Conservation (phyloP, 176 grass and related monocot genomes). For the Carex scoparia region DNA sequence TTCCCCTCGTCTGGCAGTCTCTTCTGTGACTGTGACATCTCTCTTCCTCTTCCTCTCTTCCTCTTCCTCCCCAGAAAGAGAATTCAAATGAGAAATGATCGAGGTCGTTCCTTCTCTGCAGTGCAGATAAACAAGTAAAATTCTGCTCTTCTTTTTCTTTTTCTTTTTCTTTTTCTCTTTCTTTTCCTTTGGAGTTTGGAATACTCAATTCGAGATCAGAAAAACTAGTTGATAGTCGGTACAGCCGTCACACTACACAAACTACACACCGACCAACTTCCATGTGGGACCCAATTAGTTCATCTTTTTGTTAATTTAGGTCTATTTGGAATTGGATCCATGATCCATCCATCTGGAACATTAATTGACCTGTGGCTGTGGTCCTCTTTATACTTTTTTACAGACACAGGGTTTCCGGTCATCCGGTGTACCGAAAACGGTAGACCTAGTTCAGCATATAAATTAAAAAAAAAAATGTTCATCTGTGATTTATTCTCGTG, state of each 20-base stretch:
- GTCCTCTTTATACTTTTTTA: no score
- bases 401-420: background rate
- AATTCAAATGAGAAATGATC: no score
- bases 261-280: background rate
- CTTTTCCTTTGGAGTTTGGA: background rate
- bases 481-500: background rate
- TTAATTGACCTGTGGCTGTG: no score
- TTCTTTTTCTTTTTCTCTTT: no score
- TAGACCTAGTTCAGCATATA: background rate
- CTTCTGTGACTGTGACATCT: conserved; percentile 26
- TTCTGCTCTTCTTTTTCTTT: background rate
- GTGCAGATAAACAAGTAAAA: background rate
- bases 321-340: no score
- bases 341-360: no score
- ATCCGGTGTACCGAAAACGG: background rate
- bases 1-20: background rate
- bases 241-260: background rate
- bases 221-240: background rate
- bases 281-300: background rate
- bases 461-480: background rate
- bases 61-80: no score
- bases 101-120: background rate
- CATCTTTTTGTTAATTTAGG: background rate
- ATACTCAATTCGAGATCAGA: background rate
- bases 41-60: background rate